Percentiles rank a stretch among this genome's conserved stretches.
phyloP scores from a whole-genome alignment of 305 asterid species.

The Rubia peregrina region DNA sequence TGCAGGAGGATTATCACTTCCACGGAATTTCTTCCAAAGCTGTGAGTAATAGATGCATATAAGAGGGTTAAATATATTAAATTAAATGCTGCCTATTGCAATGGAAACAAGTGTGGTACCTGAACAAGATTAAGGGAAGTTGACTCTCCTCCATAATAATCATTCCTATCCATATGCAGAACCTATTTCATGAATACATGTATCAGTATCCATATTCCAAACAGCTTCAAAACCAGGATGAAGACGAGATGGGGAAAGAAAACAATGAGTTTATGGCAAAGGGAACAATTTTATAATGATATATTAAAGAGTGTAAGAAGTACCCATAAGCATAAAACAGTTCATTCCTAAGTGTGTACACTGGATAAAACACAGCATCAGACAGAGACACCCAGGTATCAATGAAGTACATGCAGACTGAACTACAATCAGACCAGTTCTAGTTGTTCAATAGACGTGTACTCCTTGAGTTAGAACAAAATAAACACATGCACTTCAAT shows the following conservation, averaged over 20 bases:
- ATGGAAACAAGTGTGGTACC: constrained; percentile 15
- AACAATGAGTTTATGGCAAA: neutral
- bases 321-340: neutral
- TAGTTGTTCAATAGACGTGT: neutral
- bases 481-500: neutral
- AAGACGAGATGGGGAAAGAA: neutral
- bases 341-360: neutral
- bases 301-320: neutral
- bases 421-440: neutral
- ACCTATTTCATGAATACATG: constrained; percentile 42
- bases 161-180: constrained; percentile 96
- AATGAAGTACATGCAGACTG: neutral
- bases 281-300: neutral
- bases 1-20: constrained; percentile 82
- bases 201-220: constrained; percentile 9
- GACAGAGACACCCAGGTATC: neutral
- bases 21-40: constrained; percentile 93
- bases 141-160: constrained; percentile 92
- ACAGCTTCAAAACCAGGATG: neutral
- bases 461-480: neutral
- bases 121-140: constrained; percentile 43
- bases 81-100: neutral
- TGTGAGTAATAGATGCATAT: constrained; percentile 19
- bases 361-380: neutral
- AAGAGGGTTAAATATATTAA: constrained; percentile 1